phyloP scores from a whole-genome alignment of 2,329 filamentous ascomycete species.

The Curvularia hawaiiensis region DNA sequence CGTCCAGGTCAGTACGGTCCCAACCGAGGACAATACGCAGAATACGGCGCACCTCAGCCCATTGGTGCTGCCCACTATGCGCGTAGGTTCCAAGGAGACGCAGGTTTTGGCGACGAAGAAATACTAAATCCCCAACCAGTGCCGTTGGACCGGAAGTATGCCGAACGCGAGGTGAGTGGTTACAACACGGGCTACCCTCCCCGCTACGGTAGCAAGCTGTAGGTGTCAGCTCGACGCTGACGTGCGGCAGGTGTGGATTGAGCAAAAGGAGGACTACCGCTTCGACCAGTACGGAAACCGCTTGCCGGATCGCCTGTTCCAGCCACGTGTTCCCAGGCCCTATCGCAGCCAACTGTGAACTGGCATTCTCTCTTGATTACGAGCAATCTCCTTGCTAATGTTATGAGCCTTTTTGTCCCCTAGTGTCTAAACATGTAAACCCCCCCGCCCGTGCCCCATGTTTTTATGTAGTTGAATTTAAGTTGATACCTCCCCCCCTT shows the following conservation, averaged over 20 bases:
- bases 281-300: conserved; percentile 45
- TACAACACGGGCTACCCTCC: conserved; percentile 15
- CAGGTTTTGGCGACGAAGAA: conserved; percentile 45
- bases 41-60: conserved; percentile 41
- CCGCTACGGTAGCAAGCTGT: conserved; percentile 17
- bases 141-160: conserved; percentile 33
- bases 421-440: conserved; percentile 10
- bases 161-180: conserved; percentile 42
- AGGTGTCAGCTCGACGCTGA: conserved; percentile 16
- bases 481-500: conserved; percentile 15
- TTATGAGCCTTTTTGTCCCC: conserved; percentile 16
- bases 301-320: conserved; percentile 38
- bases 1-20: conserved; percentile 21
- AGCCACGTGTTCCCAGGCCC: conserved; percentile 29
- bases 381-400: conserved; percentile 12
- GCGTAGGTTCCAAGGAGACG: conserved; percentile 43
- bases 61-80: conserved; percentile 37
- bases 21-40: conserved; percentile 35
- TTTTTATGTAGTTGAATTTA: conserved; percentile 19
- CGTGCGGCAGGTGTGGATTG: conserved; percentile 41
- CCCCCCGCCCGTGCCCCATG: conserved; percentile 6
- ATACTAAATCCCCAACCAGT: conserved; percentile 47
- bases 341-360: conserved; percentile 38
- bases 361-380: conserved; percentile 11
- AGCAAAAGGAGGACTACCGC: conserved; percentile 44